Conservation (phyloP, 176 grass and related monocot genomes). For the Tillandsia leiboldiana region DNA sequence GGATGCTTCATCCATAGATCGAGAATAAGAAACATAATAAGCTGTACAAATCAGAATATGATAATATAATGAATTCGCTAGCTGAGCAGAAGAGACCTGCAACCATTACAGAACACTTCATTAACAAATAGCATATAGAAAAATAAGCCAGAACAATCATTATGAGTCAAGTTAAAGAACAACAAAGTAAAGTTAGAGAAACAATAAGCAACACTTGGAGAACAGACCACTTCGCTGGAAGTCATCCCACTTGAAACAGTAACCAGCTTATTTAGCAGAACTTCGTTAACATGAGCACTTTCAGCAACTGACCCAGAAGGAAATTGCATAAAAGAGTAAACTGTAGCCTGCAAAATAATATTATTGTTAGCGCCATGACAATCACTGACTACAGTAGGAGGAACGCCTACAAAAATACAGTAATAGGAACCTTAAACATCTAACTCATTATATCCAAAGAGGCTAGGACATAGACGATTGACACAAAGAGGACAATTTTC, state of each 20-base stretch:
- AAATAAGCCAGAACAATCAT: constrained; percentile 2
- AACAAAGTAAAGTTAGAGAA: neutral
- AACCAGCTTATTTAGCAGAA: constrained; percentile 67
- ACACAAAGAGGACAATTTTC: neutral
- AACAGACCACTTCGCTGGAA: constrained; percentile 44
- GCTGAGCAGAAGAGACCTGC: constrained; percentile 49
- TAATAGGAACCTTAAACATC: neutral
- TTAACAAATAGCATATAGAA: constrained; percentile 3
- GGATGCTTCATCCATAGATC: constrained; percentile 48
- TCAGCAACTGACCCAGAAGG: constrained; percentile 27
- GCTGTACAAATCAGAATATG: constrained; percentile 45
- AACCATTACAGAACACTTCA: constrained; percentile 25
- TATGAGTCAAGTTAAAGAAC: constrained; percentile 13
- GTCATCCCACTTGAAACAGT: constrained; percentile 38
- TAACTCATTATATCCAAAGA: neutral
- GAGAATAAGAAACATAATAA: constrained; percentile 37
- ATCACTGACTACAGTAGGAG: neutral
- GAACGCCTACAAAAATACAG: neutral
- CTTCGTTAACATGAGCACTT: constrained; percentile 12
- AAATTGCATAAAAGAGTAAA: constrained; percentile 74
- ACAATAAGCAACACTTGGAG: neutral
- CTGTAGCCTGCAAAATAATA: constrained; percentile 45
- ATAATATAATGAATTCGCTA: constrained; percentile 50
- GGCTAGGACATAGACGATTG: neutral
- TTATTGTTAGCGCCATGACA: neutral